These are phyloP conservation scores for Dryas drummondii DNA, from an alignment of 306 rosid species.

Conservation along the genomic window DNA sequence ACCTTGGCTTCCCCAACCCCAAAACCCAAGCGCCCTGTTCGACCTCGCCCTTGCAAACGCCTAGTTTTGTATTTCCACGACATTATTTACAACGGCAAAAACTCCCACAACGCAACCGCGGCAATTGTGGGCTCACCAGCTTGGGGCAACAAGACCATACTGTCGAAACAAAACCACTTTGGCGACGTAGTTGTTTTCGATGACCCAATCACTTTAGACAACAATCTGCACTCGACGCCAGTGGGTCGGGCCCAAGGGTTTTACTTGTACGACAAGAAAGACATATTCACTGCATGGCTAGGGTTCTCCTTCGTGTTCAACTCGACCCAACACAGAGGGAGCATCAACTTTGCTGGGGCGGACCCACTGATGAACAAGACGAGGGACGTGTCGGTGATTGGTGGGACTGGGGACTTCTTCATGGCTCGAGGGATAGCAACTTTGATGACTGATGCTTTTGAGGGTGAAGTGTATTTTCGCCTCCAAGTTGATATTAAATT, in stretches of 20 bases:
- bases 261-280: conserved; percentile 58
- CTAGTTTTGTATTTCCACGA: conserved; percentile 63
- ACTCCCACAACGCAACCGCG: conserved; percentile 19
- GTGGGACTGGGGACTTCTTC: conserved; percentile 83
- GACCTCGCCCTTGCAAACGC: conserved; percentile 44
- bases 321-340: conserved; percentile 52
- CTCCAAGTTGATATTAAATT: conserved; percentile 57
- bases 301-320: conserved; percentile 68
- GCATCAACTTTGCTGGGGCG: conserved; percentile 58
- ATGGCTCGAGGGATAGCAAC: conserved; percentile 80
- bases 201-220: conserved; percentile 72
- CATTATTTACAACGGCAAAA: conserved; percentile 30
- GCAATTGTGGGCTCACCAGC: conserved; percentile 34
- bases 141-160: conserved; percentile 51
- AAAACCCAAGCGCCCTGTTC: not conserved
- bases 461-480: conserved; percentile 67
- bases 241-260: conserved; percentile 77
- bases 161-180: conserved; percentile 53
- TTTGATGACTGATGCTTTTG: conserved; percentile 55
- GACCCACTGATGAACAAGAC: conserved; percentile 68
- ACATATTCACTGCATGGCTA: conserved; percentile 64
- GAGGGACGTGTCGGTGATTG: conserved; percentile 60
- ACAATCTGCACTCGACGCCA: conserved; percentile 52
- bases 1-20: conserved; percentile 12
- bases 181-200: conserved; percentile 70